phyloP scores from a whole-genome alignment of 805 yeast genomes.

The Saitoella complicata region DNA sequence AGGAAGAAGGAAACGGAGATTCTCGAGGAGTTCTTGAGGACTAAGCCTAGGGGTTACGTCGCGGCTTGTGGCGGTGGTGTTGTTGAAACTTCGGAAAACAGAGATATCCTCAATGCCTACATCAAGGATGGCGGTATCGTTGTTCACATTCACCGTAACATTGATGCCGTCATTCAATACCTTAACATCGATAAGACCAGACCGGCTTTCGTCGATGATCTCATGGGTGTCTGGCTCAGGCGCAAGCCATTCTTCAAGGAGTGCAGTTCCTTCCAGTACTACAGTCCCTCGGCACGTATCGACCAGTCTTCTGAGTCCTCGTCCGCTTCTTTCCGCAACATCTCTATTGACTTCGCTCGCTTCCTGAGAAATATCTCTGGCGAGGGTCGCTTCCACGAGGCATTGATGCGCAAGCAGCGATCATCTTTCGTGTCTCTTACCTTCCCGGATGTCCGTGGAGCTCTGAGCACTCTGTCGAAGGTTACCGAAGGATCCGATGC shows the following conservation, averaged over 20 bases:
- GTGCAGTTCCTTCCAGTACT: slow-evolving; percentile 64
- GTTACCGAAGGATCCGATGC: slow-evolving; percentile 60
- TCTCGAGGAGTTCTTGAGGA: slow-evolving; percentile 32
- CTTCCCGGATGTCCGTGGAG: slow-evolving; percentile 38
- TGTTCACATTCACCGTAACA: slow-evolving; percentile 76
- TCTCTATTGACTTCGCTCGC: slow-evolving; percentile 25
- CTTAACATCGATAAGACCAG: slow-evolving; percentile 64
- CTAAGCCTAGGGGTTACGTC: slow-evolving; percentile 38
- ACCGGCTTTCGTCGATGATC: slow-evolving; percentile 74
- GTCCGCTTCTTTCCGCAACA: neutral
- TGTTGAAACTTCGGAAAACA: slow-evolving; percentile 59
- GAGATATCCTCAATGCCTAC: slow-evolving; percentile 45
- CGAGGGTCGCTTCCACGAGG: slow-evolving; percentile 16
- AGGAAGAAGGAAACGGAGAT: slow-evolving; percentile 48
- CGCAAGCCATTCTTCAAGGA: slow-evolving; percentile 66
- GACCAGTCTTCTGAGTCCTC: neutral
- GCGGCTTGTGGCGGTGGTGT: slow-evolving; percentile 95
- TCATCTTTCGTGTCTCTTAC: slow-evolving; percentile 64
- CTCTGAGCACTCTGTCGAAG: slow-evolving; percentile 31
- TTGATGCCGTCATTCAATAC: slow-evolving; percentile 62
- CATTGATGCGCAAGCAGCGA: slow-evolving; percentile 24
- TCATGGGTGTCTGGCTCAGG: slow-evolving; percentile 66
- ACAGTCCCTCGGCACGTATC: slow-evolving; percentile 24
- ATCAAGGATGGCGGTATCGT: slow-evolving; percentile 54
- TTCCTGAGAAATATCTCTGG: slow-evolving; percentile 55